Evolutionary conservation across 2,329 filamentous ascomycete genomes (phyloP), one percentile per base, ranked within the genome.

Genomic region (Helotiales sp.): DNA sequence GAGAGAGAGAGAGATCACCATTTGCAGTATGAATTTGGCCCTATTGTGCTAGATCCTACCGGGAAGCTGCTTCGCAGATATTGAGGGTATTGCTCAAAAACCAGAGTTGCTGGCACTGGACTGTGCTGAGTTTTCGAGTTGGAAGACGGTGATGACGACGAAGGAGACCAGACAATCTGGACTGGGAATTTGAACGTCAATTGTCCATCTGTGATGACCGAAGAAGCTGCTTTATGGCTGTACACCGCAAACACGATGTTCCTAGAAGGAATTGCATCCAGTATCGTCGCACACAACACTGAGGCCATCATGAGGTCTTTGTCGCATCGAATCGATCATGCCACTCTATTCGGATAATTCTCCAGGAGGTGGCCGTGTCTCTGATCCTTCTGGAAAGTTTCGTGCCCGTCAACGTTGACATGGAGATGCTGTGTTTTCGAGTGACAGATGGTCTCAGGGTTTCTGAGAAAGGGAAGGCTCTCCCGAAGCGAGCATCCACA

Each of bases 81-180:
- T 47, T 3, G 17, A 27, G 15, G 46, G 56, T n/a, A 38, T 44
- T 7, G 54, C 55, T 17, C 17, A 42, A 17, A 55, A 61, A 15
- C 24, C 42, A 12, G 42, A 51, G 5, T 33, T 62, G 6, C 40
- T 52, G 31, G 40, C 46, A 12, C 31, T 31, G 7, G 58, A 64
- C 31, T 62, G 59, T n/a, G n/a, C n/a, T n/a, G n/a, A 59, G 57
- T 57, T 7, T 62, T 64, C 44, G 50, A 59, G 33, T 44, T 65
- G 36, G 54, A 54, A 27, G 56, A 55, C 17, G 34, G 60, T 40
- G 54, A 60, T 55, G 15, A 48, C n/a, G 40, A 50, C 24, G 52
- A 49, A 40, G 44, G 36, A 40, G 25, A 52, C 1, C 49, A 63
- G 30, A 55, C 25, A 19, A 22, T 65, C 15, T 65, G 61, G 63